A percentile compares a stretch with the other conserved stretches of the same genome.
Evolutionary conservation across 352 stramenopile genomes (phyloP).

Genomic region (Phytophthora chlamydospora): DNA sequence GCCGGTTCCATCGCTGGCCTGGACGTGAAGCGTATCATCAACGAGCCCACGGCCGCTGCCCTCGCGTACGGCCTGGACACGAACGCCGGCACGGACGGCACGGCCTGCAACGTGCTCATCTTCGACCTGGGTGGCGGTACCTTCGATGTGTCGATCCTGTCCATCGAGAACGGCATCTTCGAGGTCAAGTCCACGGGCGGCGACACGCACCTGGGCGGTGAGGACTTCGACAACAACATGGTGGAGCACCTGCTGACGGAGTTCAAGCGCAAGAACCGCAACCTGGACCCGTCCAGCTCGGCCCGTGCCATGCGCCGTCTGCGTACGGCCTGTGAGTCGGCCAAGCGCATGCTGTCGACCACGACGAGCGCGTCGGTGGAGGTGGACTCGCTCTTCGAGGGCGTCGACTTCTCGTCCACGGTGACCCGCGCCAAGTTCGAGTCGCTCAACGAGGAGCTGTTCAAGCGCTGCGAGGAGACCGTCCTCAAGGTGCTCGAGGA

Average conservation of each 20-base stretch:
- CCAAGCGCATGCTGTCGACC: slow-evolving; percentile 96
- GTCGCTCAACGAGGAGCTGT: slow-evolving; percentile 84
- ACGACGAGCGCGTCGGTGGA: slow-evolving; percentile 94
- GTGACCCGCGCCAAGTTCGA: slow-evolving; percentile 95
- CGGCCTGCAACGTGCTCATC: slow-evolving; percentile 95
- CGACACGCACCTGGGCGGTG: slow-evolving; percentile 94
- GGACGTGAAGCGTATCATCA: slow-evolving; percentile 92
- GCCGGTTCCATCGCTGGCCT: slow-evolving; percentile 69
- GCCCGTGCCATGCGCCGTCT: slow-evolving; percentile 94
- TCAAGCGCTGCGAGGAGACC: slow-evolving; percentile 86
- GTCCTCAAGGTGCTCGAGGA: slow-evolving; percentile 73
- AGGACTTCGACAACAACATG: slow-evolving; percentile 97
- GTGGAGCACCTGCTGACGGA: slow-evolving; percentile 94
- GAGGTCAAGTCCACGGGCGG: slow-evolving; percentile 96
- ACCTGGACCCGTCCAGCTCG: slow-evolving; percentile 91
- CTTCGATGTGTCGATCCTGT: slow-evolving; percentile 95
- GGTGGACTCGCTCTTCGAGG: slow-evolving; percentile 95
- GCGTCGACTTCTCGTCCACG: slow-evolving; percentile 94
- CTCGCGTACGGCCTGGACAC: slow-evolving; percentile 96
- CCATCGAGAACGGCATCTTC: slow-evolving; percentile 97
- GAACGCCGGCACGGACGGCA: slow-evolving; percentile 78
- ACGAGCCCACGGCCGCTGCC: slow-evolving; percentile 96
- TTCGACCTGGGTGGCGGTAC: slow-evolving; percentile 97
- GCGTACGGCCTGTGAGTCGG: slow-evolving; percentile 96
- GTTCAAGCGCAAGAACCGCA: slow-evolving; percentile 94